Evolutionary conservation across 768 basidiomycete genomes (phyloP).

Genomic region (Baorangia bicolor): DNA sequence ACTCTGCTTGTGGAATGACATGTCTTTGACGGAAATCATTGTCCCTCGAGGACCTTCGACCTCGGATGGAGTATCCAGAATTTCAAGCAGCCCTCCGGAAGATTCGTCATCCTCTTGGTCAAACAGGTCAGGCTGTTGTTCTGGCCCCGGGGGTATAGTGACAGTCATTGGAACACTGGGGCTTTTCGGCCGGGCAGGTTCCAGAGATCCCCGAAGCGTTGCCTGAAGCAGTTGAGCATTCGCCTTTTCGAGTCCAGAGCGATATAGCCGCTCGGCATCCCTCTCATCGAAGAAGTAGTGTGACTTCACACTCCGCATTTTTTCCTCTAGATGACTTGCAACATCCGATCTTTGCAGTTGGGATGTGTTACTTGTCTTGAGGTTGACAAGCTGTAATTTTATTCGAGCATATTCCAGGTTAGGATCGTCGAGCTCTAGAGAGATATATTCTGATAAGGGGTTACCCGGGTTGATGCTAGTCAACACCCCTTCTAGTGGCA

Average conservation of each 20-base stretch:
- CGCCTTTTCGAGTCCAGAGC: constrained; percentile 49
- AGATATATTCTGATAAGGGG: constrained; percentile 29
- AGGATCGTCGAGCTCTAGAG: constrained; percentile 51
- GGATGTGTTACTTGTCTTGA: constrained; percentile 37
- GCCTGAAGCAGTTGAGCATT: constrained; percentile 46
- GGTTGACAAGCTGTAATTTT: constrained; percentile 53
- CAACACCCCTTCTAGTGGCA: constrained; percentile 1
- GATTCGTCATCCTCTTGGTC: constrained; percentile 50
- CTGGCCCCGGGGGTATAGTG: neutral
- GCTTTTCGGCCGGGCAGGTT: neutral
- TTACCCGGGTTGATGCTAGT: constrained; percentile 6
- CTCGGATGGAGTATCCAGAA: constrained; percentile 66
- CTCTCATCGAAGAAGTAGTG: constrained; percentile 72
- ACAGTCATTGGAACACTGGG: neutral
- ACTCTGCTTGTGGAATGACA: constrained; percentile 82
- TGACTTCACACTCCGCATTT: constrained; percentile 45
- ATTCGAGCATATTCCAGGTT: constrained; percentile 61
- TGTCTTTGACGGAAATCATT: constrained; percentile 58
- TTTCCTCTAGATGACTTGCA: constrained; percentile 42
- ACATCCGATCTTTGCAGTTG: constrained; percentile 27
- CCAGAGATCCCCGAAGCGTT: constrained; percentile 34
- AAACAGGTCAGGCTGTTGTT: constrained; percentile 44
- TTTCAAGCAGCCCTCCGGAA: constrained; percentile 63
- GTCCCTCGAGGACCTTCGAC: constrained; percentile 56
- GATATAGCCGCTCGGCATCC: constrained; percentile 62